These are phyloP conservation scores for Cryptococcus floricola DNA, from an alignment of 1,284 basidiomycete genomes.

Conservation along the genomic window DNA sequence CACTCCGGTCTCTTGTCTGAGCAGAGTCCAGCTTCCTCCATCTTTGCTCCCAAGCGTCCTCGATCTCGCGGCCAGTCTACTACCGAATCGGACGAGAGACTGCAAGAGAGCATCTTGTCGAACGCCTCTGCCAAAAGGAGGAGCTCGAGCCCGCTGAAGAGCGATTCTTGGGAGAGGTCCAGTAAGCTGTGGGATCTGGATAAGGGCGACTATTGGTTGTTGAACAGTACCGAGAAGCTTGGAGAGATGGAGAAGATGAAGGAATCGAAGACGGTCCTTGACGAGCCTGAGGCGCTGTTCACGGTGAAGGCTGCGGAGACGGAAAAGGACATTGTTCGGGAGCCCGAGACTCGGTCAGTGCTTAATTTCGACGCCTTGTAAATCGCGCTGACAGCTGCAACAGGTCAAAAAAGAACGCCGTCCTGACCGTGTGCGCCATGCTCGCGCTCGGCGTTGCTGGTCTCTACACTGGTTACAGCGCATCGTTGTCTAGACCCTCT, in stretches of 20 bases:
- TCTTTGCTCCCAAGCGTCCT: not conserved
- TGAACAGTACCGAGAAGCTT: slow-evolving; percentile 8
- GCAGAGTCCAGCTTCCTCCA: not conserved
- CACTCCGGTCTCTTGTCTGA: not conserved
- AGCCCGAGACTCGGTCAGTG: too few relatives aligned
- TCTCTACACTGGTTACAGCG: too few relatives aligned
- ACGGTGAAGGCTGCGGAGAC: too few relatives aligned
- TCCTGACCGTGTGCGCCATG: too few relatives aligned
- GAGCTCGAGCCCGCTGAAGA: slow-evolving; percentile 7
- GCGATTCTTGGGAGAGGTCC: slow-evolving; percentile 11
- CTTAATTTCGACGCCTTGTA: too few relatives aligned
- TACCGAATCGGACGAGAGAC: not conserved
- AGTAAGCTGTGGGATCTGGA: slow-evolving; percentile 10
- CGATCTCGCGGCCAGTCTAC: slow-evolving; percentile 1
- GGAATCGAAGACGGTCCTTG: not conserved
- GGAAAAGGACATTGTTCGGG: not conserved
- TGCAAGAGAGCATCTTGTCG: not conserved
- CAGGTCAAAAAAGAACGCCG: too few relatives aligned
- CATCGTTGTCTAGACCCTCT: too few relatives aligned
- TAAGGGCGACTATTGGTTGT: slow-evolving; percentile 5
- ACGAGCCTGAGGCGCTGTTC: too few relatives aligned
- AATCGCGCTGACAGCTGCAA: too few relatives aligned
- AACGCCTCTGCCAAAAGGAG: slow-evolving; percentile 1
- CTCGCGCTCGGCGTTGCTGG: too few relatives aligned
- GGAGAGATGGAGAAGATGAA: slow-evolving; percentile 2